These are phyloP conservation scores for Umbelopsis vinacea DNA, from an alignment of 192 early-diverging fungal species.

Conservation along the genomic window DNA sequence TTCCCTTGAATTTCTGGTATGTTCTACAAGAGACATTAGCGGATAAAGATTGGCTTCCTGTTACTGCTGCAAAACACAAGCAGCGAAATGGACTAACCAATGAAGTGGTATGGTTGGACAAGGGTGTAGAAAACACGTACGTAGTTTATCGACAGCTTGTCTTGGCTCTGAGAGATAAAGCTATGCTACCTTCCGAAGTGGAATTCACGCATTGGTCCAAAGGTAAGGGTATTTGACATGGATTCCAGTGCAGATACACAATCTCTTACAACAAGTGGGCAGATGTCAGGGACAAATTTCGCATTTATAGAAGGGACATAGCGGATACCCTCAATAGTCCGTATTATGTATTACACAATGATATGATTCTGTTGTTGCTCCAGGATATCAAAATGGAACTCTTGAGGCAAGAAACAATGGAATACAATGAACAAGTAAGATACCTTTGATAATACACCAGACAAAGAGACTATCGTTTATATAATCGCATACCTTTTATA, in stretches of 20 bases:
- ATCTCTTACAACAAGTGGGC: neutral
- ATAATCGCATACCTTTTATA: neutral
- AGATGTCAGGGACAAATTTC: conserved; percentile 63
- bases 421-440: conserved; percentile 1
- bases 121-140: neutral
- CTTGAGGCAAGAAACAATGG: neutral
- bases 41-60: conserved; percentile 48
- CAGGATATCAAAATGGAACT: conserved; percentile 5
- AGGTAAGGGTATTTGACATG: conserved; percentile 30
- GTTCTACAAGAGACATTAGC: conserved; percentile 69
- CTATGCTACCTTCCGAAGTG: conserved; percentile 55
- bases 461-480: neutral
- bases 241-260: neutral
- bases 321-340: conserved; percentile 73
- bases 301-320: conserved; percentile 69
- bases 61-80: conserved; percentile 29
- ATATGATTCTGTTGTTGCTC: conserved; percentile 53
- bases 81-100: conserved; percentile 24
- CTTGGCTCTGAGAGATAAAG: conserved; percentile 57
- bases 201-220: conserved; percentile 61
- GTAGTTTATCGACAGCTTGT: conserved; percentile 56
- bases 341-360: conserved; percentile 66
- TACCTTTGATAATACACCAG: neutral
- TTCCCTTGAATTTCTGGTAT: conserved; percentile 77
- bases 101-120: conserved; percentile 1